phyloP scores from a whole-genome alignment of 441 rosid species.

The Pelargonium australe region DNA sequence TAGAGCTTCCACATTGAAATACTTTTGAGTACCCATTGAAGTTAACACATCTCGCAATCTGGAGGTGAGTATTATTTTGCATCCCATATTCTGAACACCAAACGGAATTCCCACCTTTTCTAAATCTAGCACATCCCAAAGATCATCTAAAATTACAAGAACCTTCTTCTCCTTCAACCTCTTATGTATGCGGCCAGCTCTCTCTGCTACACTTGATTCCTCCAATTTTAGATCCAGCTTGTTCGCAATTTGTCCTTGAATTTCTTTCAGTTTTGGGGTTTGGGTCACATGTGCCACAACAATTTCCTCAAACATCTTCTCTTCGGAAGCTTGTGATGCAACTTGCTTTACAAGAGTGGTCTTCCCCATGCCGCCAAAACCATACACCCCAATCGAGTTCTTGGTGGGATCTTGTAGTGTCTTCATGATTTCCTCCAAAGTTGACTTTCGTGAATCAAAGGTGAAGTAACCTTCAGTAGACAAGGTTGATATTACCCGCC shows the following conservation, averaged over 20 bases:
- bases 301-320: conserved; percentile 12
- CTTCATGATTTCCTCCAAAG: conserved; percentile 6
- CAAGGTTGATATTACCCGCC: background rate
- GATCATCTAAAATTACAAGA: conserved; percentile 5
- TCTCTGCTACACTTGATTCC: background rate
- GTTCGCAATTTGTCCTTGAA: background rate
- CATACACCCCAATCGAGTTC: conserved; percentile 19
- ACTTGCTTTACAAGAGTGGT: conserved; percentile 14
- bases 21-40: background rate
- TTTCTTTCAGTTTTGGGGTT: background rate
- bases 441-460: background rate
- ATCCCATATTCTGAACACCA: background rate
- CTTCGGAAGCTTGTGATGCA: background rate
- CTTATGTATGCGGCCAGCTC: conserved; percentile 7
- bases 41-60: background rate
- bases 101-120: background rate
- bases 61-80: conserved; percentile 1
- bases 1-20: background rate
- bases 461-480: background rate
- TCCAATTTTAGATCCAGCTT: conserved; percentile 2
- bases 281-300: background rate
- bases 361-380: conserved; percentile 26
- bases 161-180: background rate
- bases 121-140: background rate
- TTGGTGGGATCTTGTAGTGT: conserved; percentile 8